These are phyloP conservation scores for Corinectria fuckeliana DNA, from an alignment of 2,329 filamentous ascomycete genomes.

Conservation along the genomic window DNA sequence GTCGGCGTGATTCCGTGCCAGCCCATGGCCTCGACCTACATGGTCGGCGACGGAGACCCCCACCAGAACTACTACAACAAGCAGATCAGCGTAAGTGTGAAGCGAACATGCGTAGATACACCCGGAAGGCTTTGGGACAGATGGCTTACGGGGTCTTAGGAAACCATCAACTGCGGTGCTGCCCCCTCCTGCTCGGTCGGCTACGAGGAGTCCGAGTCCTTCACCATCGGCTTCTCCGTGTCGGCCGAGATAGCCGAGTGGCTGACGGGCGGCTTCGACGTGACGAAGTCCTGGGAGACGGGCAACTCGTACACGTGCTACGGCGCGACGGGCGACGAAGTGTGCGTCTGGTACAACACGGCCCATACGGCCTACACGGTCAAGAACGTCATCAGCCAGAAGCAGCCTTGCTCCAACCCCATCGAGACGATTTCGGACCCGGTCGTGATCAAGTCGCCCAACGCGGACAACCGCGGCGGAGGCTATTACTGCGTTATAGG, in stretches of 20 bases:
- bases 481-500: slow-evolving; percentile 14
- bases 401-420: background rate
- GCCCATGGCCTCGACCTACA: background rate
- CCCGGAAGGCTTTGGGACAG: background rate
- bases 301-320: slow-evolving; percentile 10
- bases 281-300: slow-evolving; percentile 8
- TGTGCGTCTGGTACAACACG: slow-evolving; percentile 15
- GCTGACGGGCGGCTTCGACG: background rate
- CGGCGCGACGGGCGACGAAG: slow-evolving; percentile 2
- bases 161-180: slow-evolving; percentile 9
- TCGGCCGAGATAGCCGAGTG: background rate
- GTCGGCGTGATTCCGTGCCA: background rate
- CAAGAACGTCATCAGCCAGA: background rate
- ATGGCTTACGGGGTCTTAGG: background rate
- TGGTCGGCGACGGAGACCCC: slow-evolving; percentile 10
- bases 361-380: slow-evolving; percentile 15
- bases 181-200: slow-evolving; percentile 3
- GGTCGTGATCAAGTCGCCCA: slow-evolving; percentile 10
- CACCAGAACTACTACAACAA: slow-evolving; percentile 15
- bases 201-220: slow-evolving; percentile 9
- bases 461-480: slow-evolving; percentile 10
- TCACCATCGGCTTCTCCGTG: slow-evolving; percentile 10
- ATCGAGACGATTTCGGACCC: background rate
- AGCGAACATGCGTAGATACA: no score
- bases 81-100: slow-evolving; percentile 8